Base-by-base conservation (phyloP, 768 basidiomycete species). In the Termitomyces sp. region DNA sequence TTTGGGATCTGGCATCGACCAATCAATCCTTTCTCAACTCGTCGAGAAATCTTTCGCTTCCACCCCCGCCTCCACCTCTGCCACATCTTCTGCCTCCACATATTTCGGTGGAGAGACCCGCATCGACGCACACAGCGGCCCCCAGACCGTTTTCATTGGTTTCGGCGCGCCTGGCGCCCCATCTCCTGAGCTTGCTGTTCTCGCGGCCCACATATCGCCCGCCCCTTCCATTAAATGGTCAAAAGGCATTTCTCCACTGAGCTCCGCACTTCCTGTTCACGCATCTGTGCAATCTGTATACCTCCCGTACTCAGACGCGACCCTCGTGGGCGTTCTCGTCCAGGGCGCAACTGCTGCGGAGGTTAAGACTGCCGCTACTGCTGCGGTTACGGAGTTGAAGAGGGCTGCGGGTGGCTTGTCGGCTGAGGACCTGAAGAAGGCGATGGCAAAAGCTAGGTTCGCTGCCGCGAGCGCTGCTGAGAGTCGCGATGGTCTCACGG, bases 221-320 rank as follows among this genome's bases (percentile, higher is more conserved):
- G 75, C 80, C 22, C 79, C 89, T 8, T 82, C 91, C 36, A 79
- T 98, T 69, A 98, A 98, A 74, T 98, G 95, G 95, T 82, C 87
- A 2, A 72, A 84, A 58, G 86, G 91, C 27, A 66, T 83, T 14
- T 88, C 92, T 3, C 84, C 91, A 12, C 75, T 95, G 60, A 75
- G 89, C 10, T 73, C 82, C 53, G 73, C 76, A 51, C 69, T 88
- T 22, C 86, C 86, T n/a, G 67, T 69, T 56, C 81, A 82, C 43
- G 77, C 88, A 1, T 81, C 81, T 26, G 89, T 89, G 55, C 81
- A 88, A 69, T 73, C 88, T 12, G 85, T 97, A 53, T 83, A 91
- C 68, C 78, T 95, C 13, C 87, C 90, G 14, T 98, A 98, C 76
- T 92, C 94, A 16, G 96, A 98, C 69, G 95, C 94, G 4, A 79